phyloP scores from a whole-genome alignment of 2,329 filamentous ascomycete species.

The Corynespora cassiicola region DNA sequence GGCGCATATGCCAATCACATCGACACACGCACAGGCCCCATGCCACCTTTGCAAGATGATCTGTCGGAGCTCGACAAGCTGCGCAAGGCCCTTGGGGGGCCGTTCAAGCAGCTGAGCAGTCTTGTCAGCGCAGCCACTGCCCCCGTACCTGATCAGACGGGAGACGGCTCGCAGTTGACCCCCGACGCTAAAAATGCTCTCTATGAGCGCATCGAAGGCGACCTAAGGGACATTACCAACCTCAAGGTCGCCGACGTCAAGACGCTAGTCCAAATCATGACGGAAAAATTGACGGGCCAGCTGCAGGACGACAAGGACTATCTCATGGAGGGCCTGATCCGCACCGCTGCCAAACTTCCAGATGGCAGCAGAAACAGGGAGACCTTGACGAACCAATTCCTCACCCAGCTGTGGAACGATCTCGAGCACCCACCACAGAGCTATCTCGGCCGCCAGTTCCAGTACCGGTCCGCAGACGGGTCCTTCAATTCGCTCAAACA shows the following conservation, averaged over 20 bases:
- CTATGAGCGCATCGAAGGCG: constrained; percentile 41
- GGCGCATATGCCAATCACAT: no score
- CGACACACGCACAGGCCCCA: constrained; percentile 37
- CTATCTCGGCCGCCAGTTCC: constrained; percentile 52
- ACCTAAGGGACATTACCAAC: constrained; percentile 39
- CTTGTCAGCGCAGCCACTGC: constrained; percentile 36
- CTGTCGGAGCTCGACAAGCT: constrained; percentile 41
- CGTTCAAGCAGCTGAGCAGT: constrained; percentile 34
- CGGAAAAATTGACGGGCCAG: constrained; percentile 54
- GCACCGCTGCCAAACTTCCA: constrained; percentile 52
- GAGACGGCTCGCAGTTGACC: constrained; percentile 50
- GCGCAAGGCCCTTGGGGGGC: constrained; percentile 31
- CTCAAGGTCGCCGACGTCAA: constrained; percentile 42
- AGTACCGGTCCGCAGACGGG: constrained; percentile 57
- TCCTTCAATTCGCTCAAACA: constrained; percentile 64
- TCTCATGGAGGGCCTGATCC: constrained; percentile 65
- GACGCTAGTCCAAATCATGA: constrained; percentile 44
- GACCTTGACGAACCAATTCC: constrained; percentile 51
- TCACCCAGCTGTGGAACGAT: constrained; percentile 57
- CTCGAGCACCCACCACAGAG: constrained; percentile 55
- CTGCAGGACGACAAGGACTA: constrained; percentile 68
- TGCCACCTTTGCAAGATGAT: constrained; percentile 35
- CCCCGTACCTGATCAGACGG: constrained; percentile 46
- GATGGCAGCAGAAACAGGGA: constrained; percentile 47
- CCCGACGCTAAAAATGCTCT: constrained; percentile 38